Conservation (phyloP, 306 rosid genomes). For the Casuarina glauca region DNA sequence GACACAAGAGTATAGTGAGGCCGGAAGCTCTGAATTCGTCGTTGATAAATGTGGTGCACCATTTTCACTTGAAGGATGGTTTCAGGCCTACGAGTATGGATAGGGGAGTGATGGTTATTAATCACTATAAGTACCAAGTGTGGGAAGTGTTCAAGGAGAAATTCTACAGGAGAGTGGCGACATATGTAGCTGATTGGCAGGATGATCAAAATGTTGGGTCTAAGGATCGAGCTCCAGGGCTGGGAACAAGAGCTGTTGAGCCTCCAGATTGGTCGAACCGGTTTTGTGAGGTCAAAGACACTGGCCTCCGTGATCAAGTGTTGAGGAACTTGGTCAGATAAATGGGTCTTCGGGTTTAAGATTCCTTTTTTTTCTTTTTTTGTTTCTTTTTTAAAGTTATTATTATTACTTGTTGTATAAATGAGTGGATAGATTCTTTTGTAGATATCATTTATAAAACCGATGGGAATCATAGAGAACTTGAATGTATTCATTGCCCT, state of each 20-base stretch:
- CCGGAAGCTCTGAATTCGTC: slow-evolving; percentile 62
- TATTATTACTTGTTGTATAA: background rate
- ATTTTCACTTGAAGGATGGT: slow-evolving; percentile 56
- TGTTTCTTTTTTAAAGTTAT: too few relatives aligned
- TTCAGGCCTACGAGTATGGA: slow-evolving; percentile 43
- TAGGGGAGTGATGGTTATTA: slow-evolving; percentile 48
- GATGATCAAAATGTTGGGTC: slow-evolving; percentile 61
- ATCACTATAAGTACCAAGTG: slow-evolving; percentile 88
- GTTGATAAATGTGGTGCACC: slow-evolving; percentile 83
- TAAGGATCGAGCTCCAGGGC: slow-evolving; percentile 74
- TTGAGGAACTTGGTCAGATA: slow-evolving; percentile 3
- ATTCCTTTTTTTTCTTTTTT: background rate
- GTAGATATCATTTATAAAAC: slow-evolving; percentile 1
- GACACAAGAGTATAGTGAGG: slow-evolving; percentile 83
- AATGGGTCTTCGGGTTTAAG: background rate
- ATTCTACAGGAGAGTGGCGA: slow-evolving; percentile 73
- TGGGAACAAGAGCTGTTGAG: slow-evolving; percentile 66
- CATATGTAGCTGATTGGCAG: slow-evolving; percentile 76
- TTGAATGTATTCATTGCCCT: too few relatives aligned
- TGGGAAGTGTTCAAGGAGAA: slow-evolving; percentile 84
- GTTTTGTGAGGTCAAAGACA: slow-evolving; percentile 67
- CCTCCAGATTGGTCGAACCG: slow-evolving; percentile 66
- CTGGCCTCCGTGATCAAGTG: slow-evolving; percentile 47
- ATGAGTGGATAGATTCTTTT: slow-evolving; percentile 2
- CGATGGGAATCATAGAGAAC: background rate